phyloP scores from a whole-genome alignment of 2,329 filamentous ascomycete species.

The Colletotrichum navitas region DNA sequence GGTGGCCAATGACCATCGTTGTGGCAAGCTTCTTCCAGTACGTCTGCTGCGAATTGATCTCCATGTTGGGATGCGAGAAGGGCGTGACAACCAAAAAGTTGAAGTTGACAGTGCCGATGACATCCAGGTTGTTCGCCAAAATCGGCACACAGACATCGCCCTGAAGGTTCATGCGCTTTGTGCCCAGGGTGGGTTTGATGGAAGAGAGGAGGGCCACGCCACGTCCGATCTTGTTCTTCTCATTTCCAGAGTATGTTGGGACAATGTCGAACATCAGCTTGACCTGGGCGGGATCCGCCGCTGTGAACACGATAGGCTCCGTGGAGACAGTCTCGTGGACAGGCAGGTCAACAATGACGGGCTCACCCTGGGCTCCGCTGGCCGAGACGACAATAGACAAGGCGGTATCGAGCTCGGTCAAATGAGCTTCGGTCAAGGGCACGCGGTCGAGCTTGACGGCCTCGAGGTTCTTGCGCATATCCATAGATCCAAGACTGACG shows the following conservation, averaged over 20 bases:
- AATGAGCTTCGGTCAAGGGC: slow-evolving; percentile 87
- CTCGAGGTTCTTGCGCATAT: slow-evolving; percentile 83
- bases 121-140: slow-evolving; percentile 84
- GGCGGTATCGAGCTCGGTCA: slow-evolving; percentile 93
- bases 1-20: slow-evolving; percentile 82
- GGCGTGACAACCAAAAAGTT: slow-evolving; percentile 96
- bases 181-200: slow-evolving; percentile 84
- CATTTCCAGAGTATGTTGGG: slow-evolving; percentile 91
- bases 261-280: slow-evolving; percentile 95
- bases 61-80: slow-evolving; percentile 94
- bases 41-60: slow-evolving; percentile 88
- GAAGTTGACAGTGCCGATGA: slow-evolving; percentile 96
- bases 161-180: slow-evolving; percentile 90
- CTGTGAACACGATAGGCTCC: slow-evolving; percentile 91
- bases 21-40: slow-evolving; percentile 96
- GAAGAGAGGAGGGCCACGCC: slow-evolving; percentile 89
- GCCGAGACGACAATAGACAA: slow-evolving; percentile 92
- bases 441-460: slow-evolving; percentile 91
- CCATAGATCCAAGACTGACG: slow-evolving; percentile 95
- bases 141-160: slow-evolving; percentile 94
- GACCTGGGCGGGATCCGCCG: slow-evolving; percentile 81
- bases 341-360: slow-evolving; percentile 90
- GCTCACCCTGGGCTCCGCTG: slow-evolving; percentile 85
- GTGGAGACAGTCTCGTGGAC: slow-evolving; percentile 95
- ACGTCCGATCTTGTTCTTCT: slow-evolving; percentile 89